Evolutionary conservation across 2,329 filamentous ascomycete species (phyloP).

Genomic region (Penicillium hordei): DNA sequence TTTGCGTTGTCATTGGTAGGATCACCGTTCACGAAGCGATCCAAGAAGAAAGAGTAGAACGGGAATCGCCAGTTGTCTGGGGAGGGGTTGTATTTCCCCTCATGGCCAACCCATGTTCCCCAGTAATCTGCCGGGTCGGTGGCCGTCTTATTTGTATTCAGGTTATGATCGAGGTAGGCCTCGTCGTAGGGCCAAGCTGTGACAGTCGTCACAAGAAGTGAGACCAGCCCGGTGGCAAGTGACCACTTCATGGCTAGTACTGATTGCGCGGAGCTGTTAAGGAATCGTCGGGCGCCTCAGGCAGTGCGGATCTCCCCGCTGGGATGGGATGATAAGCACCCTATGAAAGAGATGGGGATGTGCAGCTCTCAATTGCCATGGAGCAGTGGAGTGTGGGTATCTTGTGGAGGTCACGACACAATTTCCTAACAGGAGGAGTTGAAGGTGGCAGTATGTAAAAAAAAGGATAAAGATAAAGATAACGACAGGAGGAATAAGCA

Average conservation of each 20-base stretch:
- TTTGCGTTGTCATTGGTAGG: slow-evolving; percentile 64
- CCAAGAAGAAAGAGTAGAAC: slow-evolving; percentile 64
- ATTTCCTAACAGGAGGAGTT: background rate
- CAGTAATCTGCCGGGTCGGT: slow-evolving; percentile 57
- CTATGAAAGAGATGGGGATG: background rate
- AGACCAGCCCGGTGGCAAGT: slow-evolving; percentile 29
- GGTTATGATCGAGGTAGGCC: slow-evolving; percentile 55
- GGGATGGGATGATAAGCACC: background rate
- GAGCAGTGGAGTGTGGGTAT: background rate
- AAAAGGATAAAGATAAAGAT: background rate
- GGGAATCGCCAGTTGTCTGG: slow-evolving; percentile 65
- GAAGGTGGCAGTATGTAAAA: background rate
- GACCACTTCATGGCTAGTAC: slow-evolving; percentile 34
- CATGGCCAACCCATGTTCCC: slow-evolving; percentile 54
- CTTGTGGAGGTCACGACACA: background rate
- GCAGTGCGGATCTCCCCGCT: slow-evolving; percentile 1
- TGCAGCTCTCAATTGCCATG: slow-evolving; percentile 3
- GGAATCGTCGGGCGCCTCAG: background rate
- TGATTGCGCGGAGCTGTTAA: background rate
- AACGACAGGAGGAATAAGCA: slow-evolving; percentile 4
- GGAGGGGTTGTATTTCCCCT: slow-evolving; percentile 49
- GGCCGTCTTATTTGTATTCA: slow-evolving; percentile 60
- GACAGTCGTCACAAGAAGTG: slow-evolving; percentile 31
- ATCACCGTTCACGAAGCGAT: slow-evolving; percentile 64
- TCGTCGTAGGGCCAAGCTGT: slow-evolving; percentile 50